Evolutionary conservation across 1,139 yeast genomes (phyloP).

Genomic region (Candida gigantensis): DNA sequence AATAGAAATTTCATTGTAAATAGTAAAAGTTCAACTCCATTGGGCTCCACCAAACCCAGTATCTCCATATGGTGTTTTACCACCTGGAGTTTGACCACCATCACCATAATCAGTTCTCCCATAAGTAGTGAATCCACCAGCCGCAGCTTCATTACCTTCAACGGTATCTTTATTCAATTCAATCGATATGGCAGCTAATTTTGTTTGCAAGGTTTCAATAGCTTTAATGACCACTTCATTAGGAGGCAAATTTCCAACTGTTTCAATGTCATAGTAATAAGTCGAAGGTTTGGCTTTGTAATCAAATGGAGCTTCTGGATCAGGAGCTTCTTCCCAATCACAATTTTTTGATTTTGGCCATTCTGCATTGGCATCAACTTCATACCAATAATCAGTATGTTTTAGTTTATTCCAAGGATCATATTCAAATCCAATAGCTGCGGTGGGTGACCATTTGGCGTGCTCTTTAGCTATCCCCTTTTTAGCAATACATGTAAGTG

Average conservation of each 20-base stretch:
- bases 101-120: slow-evolving; percentile 49
- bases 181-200: slow-evolving; percentile 85
- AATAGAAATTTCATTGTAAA: slow-evolving; percentile 2
- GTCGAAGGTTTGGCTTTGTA: slow-evolving; percentile 78
- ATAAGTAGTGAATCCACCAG: slow-evolving; percentile 52
- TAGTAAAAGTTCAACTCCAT: slow-evolving; percentile 16
- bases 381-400: slow-evolving; percentile 97
- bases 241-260: slow-evolving; percentile 86
- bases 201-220: slow-evolving; percentile 80
- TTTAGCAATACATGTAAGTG: slow-evolving; percentile 90
- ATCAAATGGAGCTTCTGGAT: slow-evolving; percentile 84
- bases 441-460: slow-evolving; percentile 97
- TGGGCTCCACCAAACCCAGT: slow-evolving; percentile 34
- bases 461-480: slow-evolving; percentile 98
- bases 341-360: slow-evolving; percentile 92
- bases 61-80: slow-evolving; percentile 47
- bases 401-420: slow-evolving; percentile 99
- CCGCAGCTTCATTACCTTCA: slow-evolving; percentile 39
- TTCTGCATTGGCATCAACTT: slow-evolving; percentile 81
- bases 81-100: slow-evolving; percentile 35
- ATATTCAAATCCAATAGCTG: slow-evolving; percentile 97
- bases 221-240: slow-evolving; percentile 87
- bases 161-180: slow-evolving; percentile 68
- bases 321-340: slow-evolving; percentile 96
- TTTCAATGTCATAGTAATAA: slow-evolving; percentile 87